A percentile compares a stretch with the other conserved stretches of the same genome.
Conservation (phyloP, 2,329 filamentous ascomycete genomes). For the Colletotrichum graminicola region DNA sequence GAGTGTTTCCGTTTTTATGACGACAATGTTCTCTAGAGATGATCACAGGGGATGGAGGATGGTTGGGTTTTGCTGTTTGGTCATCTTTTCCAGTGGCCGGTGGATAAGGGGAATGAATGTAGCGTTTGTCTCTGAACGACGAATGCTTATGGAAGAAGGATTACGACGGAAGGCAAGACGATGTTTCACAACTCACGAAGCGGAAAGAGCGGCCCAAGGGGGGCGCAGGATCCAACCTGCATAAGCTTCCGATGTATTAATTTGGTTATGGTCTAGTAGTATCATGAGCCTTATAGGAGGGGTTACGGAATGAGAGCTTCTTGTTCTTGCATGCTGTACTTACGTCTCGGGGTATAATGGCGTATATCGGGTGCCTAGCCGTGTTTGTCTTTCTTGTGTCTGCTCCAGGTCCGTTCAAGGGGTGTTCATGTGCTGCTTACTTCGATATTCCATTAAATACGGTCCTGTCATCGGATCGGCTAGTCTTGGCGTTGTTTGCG, state of each 20-base stretch:
- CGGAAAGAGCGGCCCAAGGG: constrained; percentile 29
- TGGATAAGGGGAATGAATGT: neutral
- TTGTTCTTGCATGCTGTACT: neutral
- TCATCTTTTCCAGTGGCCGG: neutral
- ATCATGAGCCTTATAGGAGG: constrained; percentile 4
- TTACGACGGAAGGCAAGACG: constrained; percentile 19
- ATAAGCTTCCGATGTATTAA: constrained; percentile 34
- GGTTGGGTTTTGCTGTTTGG: neutral
- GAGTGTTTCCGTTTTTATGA: neutral
- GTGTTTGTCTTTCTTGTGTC: too few species aligned
- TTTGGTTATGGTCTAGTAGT: constrained; percentile 13
- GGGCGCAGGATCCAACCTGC: constrained; percentile 7
- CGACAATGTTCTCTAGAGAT: neutral
- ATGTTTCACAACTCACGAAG: constrained; percentile 17
- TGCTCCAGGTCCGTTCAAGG: too few species aligned
- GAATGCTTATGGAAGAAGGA: constrained; percentile 9
- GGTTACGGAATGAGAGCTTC: neutral
- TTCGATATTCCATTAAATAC: too few species aligned
- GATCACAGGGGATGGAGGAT: neutral
- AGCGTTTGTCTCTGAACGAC: constrained; percentile 16
- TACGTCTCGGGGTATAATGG: too few species aligned
- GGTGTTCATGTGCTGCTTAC: too few species aligned
- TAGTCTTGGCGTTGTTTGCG: too few species aligned
- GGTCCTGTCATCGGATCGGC: too few species aligned
- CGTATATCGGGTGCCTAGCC: too few species aligned